Percentiles rank a stretch among this genome's conserved stretches.
Conservation (phyloP, 1,139 yeast genomes). For the Suhomyces maxii region DNA sequence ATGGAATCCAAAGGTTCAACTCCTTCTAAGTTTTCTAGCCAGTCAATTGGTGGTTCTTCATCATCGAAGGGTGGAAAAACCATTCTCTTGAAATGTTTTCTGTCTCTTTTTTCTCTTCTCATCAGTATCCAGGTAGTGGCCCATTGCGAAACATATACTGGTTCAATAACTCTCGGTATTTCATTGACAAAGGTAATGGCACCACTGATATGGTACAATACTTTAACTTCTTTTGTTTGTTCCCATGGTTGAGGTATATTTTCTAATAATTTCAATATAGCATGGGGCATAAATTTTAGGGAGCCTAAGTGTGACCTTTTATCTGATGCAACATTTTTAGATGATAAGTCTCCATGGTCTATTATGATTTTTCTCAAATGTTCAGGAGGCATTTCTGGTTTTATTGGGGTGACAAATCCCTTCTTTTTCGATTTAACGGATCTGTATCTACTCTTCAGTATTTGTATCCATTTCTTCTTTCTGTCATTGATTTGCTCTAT, state of each 20-base stretch:
- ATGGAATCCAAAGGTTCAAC: conserved; percentile 72
- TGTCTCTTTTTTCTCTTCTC: conserved; percentile 91
- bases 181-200: conserved; percentile 96
- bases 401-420: conserved; percentile 56
- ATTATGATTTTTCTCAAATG: conserved; percentile 82
- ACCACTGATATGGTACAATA: conserved; percentile 86
- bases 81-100: conserved; percentile 88
- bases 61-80: conserved; percentile 96
- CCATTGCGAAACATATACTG: conserved; percentile 94
- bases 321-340: conserved; percentile 79
- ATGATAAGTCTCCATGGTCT: conserved; percentile 84
- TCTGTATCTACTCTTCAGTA: conserved; percentile 57
- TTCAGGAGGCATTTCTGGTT: conserved; percentile 91
- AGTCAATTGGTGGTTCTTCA: conserved; percentile 89
- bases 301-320: conserved; percentile 90
- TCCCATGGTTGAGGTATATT: conserved; percentile 99
- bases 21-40: conserved; percentile 75
- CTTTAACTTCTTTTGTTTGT: conserved; percentile 77
- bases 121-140: conserved; percentile 88
- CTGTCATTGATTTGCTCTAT: conserved; percentile 36
- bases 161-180: conserved; percentile 87
- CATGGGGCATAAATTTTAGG: conserved; percentile 93
- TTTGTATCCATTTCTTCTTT: conserved; percentile 62
- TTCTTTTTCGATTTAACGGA: conserved; percentile 20
- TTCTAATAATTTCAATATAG: conserved; percentile 81